phyloP scores from a whole-genome alignment of 371 early-diverging fungal species.

The Mortierella sp. region DNA sequence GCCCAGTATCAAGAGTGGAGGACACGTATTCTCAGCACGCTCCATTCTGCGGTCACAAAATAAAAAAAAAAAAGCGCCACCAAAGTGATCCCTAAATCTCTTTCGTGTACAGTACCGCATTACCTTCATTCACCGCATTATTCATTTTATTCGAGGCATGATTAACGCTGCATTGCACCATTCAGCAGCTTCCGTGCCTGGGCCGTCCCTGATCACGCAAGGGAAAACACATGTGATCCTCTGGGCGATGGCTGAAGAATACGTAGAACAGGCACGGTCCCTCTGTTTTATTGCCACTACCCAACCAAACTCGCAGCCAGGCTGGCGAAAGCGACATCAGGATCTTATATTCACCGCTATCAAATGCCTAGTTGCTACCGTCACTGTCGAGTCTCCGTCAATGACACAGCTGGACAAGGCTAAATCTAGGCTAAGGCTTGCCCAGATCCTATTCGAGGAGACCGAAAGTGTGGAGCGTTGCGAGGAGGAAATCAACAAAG shows the following conservation, averaged over 20 bases:
- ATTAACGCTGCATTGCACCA: constrained; percentile 4
- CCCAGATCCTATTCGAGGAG: constrained; percentile 50
- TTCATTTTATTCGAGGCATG: background rate
- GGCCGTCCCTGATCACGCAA: constrained; percentile 12
- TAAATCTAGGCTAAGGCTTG: constrained; percentile 41
- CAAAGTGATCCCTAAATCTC: background rate
- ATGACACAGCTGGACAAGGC: constrained; percentile 53
- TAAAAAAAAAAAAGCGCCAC: background rate
- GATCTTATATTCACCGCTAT: constrained; percentile 37
- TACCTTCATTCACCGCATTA: background rate
- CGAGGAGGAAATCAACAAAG: constrained; percentile 46
- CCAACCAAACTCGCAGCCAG: constrained; percentile 36
- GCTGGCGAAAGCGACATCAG: constrained; percentile 33
- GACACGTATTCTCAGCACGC: constrained; percentile 16
- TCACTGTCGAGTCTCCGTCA: constrained; percentile 22
- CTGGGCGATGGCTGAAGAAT: constrained; percentile 49
- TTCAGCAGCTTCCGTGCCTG: background rate
- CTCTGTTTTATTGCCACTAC: constrained; percentile 43
- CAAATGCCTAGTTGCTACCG: constrained; percentile 40
- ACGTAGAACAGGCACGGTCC: constrained; percentile 36
- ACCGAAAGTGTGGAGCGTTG: constrained; percentile 35
- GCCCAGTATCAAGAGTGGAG: constrained; percentile 42
- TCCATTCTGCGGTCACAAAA: background rate
- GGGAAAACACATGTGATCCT: constrained; percentile 41
- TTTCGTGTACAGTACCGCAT: constrained; percentile 6